Base-by-base conservation (phyloP, 768 basidiomycete genomes). In the button mushroom (Agaricus bisporus) region DNA sequence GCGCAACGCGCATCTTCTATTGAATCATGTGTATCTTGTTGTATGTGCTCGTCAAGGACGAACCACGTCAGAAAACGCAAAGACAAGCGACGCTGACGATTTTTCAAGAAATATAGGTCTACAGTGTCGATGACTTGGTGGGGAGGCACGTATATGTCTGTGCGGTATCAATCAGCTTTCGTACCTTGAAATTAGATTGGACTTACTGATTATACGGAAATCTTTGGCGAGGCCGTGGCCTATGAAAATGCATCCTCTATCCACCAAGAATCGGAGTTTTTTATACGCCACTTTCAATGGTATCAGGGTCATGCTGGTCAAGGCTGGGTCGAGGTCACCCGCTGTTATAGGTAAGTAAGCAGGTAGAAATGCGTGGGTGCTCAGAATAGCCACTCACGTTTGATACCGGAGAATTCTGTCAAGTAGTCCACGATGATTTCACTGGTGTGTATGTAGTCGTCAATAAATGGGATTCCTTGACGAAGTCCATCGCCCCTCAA, bases 221-320 rank as follows among this genome's bases (percentile, higher is more conserved):
- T 99, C 97, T 65, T 98, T 98, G 14, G 92, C 88, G 15, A 99
- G 79, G 5, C 97, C 97, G 62, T 99, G 97, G 0, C 97, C 97
- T 51, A 98, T 88, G 65, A 99, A 99, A 54, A 93, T 88, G 64
- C 97, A 99, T 5, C 95, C 94, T 20, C 86, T 78, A 65, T 99
- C 97, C 17, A 98, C 94, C 4, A 98, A 75, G 17, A 95, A 69
- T 2, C 97, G 83, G 11, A 99, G 73, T 66, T 99, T 99, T 76
- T 98, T 98, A 73, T 98, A 99, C 2, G 94, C 97, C n/a, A 95
- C 80, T 63, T 99, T 99, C 54, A 98, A 73, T 0, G 97, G 95
- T 1, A 95, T 97, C 43, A 98, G 74, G 0, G 95, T 97, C 65
- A 97, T 82, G 5, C 79, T 80, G 2, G 95, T 95, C 37, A 82